Base-by-base conservation (phyloP, 1,139 yeast species). In the Hanseniaspora gamundiae region DNA sequence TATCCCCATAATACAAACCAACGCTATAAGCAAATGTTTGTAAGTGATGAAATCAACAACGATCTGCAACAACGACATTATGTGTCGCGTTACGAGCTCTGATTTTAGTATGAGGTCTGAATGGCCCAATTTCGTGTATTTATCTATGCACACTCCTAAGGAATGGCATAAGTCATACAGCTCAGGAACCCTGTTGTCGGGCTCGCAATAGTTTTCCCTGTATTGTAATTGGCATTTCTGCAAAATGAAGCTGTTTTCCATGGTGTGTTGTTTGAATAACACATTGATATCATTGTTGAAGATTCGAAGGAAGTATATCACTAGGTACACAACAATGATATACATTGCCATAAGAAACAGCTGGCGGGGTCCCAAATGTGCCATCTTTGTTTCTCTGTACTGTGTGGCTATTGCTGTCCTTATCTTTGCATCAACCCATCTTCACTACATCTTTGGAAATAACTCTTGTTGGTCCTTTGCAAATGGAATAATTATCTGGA, bases 71-170 rank as follows among this genome's bases (percentile, higher is more conserved):
- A 80, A 66, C 46, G 75, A 64, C 0, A 86, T 87, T 2, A 80
- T 6, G 52, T 0, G 81, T 76, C 47, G 76, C 76, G 0, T 85
- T 84, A 58, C 79, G 72, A 13, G 80, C 66, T 47, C 67, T 68
- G 6, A 80, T 71, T 33, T 19, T 13, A 33, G 16, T 9, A 58
- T 53, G 45, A 65, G 65, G 44, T 69, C 65, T 62, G 56, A 64
- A 48, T 49, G 67, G 2, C 54, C 45, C 2, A 57, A 48, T 38
- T 56, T 56, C 3, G 79, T 74, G 44, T 76, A 75, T 50, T 72
- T 74, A 43, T 66, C 67, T 78, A 79, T 78, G 53, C 88, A 80
- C 44, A 70, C 68, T 45, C 67, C 68, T 84, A 84, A 81, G 47
- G 69, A 67, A 22, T 67, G 65, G 57, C 91, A 81, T 38, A 69